These are phyloP conservation scores for Ganoderma lingzhi DNA, from an alignment of 1,284 basidiomycete genomes.

Conservation along the genomic window DNA sequence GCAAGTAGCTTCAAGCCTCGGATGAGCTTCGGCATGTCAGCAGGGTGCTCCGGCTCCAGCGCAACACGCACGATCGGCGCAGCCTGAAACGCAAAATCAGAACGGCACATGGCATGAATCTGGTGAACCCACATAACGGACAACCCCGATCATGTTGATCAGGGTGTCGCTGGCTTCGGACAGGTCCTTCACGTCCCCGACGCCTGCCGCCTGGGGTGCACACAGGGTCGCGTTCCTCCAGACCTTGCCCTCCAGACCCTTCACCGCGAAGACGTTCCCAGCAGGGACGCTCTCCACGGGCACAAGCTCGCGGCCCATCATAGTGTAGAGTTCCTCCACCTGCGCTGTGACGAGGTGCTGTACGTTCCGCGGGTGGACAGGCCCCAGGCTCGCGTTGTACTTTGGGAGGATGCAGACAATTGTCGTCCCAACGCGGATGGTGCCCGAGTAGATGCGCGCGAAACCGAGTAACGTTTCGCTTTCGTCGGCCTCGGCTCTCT, in stretches of 20 bases:
- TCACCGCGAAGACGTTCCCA: constrained; percentile 96
- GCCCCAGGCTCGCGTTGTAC: constrained; percentile 76
- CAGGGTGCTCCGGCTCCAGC: constrained; percentile 87
- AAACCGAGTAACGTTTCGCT: constrained; percentile 88
- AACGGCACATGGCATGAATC: constrained; percentile 5
- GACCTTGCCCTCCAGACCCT: constrained; percentile 90
- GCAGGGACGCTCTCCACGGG: constrained; percentile 88
- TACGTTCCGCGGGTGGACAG: constrained; percentile 76
- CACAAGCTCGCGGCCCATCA: constrained; percentile 97
- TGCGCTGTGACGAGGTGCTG: constrained; percentile 70
- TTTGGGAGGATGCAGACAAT: constrained; percentile 90
- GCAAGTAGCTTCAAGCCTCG: constrained; percentile 90
- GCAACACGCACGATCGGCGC: constrained; percentile 97
- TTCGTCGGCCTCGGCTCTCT: constrained; percentile 43
- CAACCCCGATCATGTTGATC: constrained; percentile 87
- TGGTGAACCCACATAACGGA: constrained; percentile 63
- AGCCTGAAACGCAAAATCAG: constrained; percentile 51
- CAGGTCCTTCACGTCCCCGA: constrained; percentile 47
- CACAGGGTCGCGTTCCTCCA: constrained; percentile 94
- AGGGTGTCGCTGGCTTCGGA: constrained; percentile 60
- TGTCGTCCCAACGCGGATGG: constrained; percentile 70
- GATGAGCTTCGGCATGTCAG: constrained; percentile 94
- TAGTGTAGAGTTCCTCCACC: constrained; percentile 88
- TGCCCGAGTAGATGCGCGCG: constrained; percentile 93
- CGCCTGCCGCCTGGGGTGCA: constrained; percentile 59